A percentile compares a stretch with the other conserved stretches of the same genome.
Conservation (phyloP, 2,329 filamentous ascomycete genomes). For the Pseudocercospora eumusae region DNA sequence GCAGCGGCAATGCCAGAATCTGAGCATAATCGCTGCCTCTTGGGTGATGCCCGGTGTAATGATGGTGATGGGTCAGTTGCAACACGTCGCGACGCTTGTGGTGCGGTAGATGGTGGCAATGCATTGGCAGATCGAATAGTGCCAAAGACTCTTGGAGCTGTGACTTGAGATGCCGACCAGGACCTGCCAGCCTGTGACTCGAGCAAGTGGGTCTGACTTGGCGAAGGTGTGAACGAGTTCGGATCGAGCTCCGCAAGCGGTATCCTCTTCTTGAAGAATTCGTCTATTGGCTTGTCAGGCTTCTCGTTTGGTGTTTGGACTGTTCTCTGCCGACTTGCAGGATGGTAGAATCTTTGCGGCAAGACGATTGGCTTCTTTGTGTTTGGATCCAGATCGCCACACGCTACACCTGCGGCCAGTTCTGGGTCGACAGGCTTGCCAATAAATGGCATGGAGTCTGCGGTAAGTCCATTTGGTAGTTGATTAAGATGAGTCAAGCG, state of each 20-base stretch:
- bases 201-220: slow-evolving; percentile 62
- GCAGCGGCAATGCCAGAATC: slow-evolving; percentile 39
- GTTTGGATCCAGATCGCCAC: slow-evolving; percentile 83
- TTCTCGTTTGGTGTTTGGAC: slow-evolving; percentile 55
- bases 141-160: slow-evolving; percentile 32
- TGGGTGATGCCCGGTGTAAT: slow-evolving; percentile 22
- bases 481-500: slow-evolving; percentile 74
- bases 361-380: slow-evolving; percentile 68
- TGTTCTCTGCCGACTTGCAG: slow-evolving; percentile 31
- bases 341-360: slow-evolving; percentile 36
- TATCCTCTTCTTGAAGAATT: slow-evolving; percentile 66
- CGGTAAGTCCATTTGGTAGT: slow-evolving; percentile 62
- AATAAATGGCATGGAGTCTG: slow-evolving; percentile 77
- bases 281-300: slow-evolving; percentile 61
- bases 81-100: slow-evolving; percentile 46
- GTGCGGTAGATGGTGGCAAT: slow-evolving; percentile 43
- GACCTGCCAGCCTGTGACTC: slow-evolving; percentile 55
- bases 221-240: slow-evolving; percentile 67
- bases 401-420: slow-evolving; percentile 72
- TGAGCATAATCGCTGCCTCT: slow-evolving; percentile 44
- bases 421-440: slow-evolving; percentile 60
- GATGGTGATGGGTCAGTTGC: slow-evolving; percentile 39
- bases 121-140: slow-evolving; percentile 27
- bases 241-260: slow-evolving; percentile 68
- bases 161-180: slow-evolving; percentile 57